phyloP scores from a whole-genome alignment of 306 rosid genomes.

The Cicer chorassanicum region DNA sequence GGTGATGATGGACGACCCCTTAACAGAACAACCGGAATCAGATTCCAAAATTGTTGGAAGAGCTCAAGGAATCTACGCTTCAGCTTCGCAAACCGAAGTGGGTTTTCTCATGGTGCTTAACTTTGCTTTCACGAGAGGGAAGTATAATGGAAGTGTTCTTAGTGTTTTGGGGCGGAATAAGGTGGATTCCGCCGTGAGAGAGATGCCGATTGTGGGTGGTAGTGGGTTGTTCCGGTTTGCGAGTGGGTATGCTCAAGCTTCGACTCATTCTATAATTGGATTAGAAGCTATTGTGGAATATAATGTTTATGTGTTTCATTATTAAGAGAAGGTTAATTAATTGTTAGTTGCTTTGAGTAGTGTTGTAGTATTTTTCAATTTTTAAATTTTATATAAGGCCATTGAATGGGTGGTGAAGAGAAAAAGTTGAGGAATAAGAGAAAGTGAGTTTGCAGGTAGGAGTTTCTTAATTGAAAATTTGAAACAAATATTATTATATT shows the following conservation, averaged over 20 bases:
- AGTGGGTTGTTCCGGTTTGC: constrained; percentile 71
- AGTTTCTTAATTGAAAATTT: no score
- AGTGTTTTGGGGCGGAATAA: constrained; percentile 69
- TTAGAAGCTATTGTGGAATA: constrained; percentile 63
- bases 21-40: constrained; percentile 54
- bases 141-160: constrained; percentile 62
- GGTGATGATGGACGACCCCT: constrained; percentile 64
- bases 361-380: neutral
- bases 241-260: constrained; percentile 68
- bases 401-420: neutral
- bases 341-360: neutral
- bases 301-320: constrained; percentile 66
- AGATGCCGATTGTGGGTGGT: constrained; percentile 79
- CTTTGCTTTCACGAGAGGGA: constrained; percentile 63
- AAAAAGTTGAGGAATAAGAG: no score
- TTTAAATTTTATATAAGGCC: neutral
- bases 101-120: constrained; percentile 61
- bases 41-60: constrained; percentile 55
- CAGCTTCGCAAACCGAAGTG: constrained; percentile 58
- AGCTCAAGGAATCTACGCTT: constrained; percentile 71
- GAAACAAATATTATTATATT: no score
- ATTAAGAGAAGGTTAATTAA: neutral
- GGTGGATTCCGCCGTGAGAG: constrained; percentile 50
- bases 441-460: no score
- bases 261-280: constrained; percentile 20